Evolutionary conservation across 1,284 basidiomycete species (phyloP).

Genomic region (Rhodotorula sp.): DNA sequence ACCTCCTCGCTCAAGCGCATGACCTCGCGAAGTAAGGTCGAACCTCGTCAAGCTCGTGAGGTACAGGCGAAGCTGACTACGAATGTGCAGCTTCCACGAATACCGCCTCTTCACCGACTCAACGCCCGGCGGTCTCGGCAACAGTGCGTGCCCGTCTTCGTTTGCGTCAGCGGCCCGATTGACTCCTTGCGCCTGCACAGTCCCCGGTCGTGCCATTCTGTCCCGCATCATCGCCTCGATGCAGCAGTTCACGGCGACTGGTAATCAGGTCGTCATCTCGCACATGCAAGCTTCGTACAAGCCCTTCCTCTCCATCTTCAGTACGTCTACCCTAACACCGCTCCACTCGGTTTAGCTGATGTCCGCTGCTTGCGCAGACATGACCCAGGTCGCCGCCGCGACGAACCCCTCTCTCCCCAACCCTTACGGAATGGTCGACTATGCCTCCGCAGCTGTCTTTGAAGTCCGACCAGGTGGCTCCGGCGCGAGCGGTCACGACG

Average conservation of each 20-base stretch:
- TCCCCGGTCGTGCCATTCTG: constrained; percentile 73
- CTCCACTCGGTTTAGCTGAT: constrained; percentile 52
- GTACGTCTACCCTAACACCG: too few relatives aligned
- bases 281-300: constrained; percentile 52
- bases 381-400: constrained; percentile 57
- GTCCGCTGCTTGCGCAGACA: constrained; percentile 51
- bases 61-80: background rate
- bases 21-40: constrained; percentile 26
- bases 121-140: constrained; percentile 65
- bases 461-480: constrained; percentile 64
- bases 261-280: constrained; percentile 70
- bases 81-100: constrained; percentile 64
- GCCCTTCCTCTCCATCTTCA: constrained; percentile 10
- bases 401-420: constrained; percentile 59
- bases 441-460: constrained; percentile 70
- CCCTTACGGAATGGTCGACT: constrained; percentile 60
- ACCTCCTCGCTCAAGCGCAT: constrained; percentile 5
- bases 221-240: constrained; percentile 67
- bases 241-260: constrained; percentile 67
- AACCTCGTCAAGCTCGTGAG: too few relatives aligned
- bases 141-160: constrained; percentile 49
- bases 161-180: background rate
- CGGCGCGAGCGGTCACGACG: constrained; percentile 15
- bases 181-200: constrained; percentile 42
- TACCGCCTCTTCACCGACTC: constrained; percentile 67